Base-by-base conservation (phyloP, 148 eudicot species). In the Heliosperma pusillum region DNA sequence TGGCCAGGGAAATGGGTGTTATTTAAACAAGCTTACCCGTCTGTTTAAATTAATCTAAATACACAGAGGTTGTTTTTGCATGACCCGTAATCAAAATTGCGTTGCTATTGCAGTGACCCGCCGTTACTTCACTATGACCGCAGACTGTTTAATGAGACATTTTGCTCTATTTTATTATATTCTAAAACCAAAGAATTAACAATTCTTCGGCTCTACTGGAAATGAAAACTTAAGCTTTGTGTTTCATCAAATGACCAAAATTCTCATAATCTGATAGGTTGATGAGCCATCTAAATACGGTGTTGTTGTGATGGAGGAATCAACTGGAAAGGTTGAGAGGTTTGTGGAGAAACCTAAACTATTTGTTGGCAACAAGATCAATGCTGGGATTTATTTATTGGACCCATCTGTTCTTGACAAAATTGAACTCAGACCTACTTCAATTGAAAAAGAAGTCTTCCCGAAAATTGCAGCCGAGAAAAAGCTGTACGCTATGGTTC, bases 271-370 rank as follows among this genome's bases (percentile, higher is more conserved):
- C 60, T 72, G 21, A 53, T 86, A 95, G 98, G 98, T 92, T 76
- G 97, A 90, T 40, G 98, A 95, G 76, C 98, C 98, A 45, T 92
- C 97, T 50, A 92, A 95, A 78, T 95, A 92, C 65, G 98, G 98
- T 44, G 98, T 92, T 57, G 96, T 95, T 21, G 88, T 95, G 16
- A 88, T 82, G 93, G 93, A 95, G 76, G 97, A 90, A 83, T 76
- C 96, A 29, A 89, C 92, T 0, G 97, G 98, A 26, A 84, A 82
- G 78, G 98, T 95, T 9, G 93, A 86, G 64, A 90, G 76, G 74
- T 95, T 92, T 75, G 92, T 95, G 2, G 98, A 92, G 73, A 95
- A 95, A 73, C 98, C 98, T 45, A 95, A 92, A 80, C 21, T 89
- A 40, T 95, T 92, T 57, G 96, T 95, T 25, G 98, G 98, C 5